Evolutionary conservation across 2,329 filamentous ascomycete species (phyloP).

Genomic region (Stachybotrys elegans): DNA sequence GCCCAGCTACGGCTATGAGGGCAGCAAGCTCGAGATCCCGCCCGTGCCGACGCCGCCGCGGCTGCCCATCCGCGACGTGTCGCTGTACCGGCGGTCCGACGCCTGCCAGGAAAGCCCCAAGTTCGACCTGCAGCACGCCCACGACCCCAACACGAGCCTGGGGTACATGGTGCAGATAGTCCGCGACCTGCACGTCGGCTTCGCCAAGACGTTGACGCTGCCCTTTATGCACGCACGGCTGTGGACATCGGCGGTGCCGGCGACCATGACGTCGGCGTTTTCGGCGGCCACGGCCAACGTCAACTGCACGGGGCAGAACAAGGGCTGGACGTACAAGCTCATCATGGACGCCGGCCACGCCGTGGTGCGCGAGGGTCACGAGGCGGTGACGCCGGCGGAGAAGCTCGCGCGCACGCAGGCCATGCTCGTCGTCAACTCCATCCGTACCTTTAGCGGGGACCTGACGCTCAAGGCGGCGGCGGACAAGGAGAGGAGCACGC

Average conservation of each 20-base stretch:
- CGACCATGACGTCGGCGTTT: constrained; percentile 33
- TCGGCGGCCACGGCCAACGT: constrained; percentile 33
- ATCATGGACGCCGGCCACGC: constrained; percentile 31
- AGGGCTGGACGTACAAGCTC: constrained; percentile 32
- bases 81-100: constrained; percentile 16
- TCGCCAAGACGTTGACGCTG: constrained; percentile 29
- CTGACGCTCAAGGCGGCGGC: constrained; percentile 32
- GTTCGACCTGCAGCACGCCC: constrained; percentile 28
- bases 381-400: constrained; percentile 24
- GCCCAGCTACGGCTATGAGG: constrained; percentile 12
- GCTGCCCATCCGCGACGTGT: constrained; percentile 23
- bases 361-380: constrained; percentile 29
- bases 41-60: constrained; percentile 18
- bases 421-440: constrained; percentile 33
- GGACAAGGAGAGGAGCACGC: constrained; percentile 30
- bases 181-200: constrained; percentile 26
- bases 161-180: constrained; percentile 28
- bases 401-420: constrained; percentile 40
- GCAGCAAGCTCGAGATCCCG: constrained; percentile 25
- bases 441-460: constrained; percentile 40
- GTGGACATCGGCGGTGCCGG: constrained; percentile 33
- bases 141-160: constrained; percentile 28
- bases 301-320: constrained; percentile 30
- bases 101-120: constrained; percentile 12
- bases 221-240: constrained; percentile 39